phyloP scores from a whole-genome alignment of 257 asterid genomes.

The Solanum sitiens region DNA sequence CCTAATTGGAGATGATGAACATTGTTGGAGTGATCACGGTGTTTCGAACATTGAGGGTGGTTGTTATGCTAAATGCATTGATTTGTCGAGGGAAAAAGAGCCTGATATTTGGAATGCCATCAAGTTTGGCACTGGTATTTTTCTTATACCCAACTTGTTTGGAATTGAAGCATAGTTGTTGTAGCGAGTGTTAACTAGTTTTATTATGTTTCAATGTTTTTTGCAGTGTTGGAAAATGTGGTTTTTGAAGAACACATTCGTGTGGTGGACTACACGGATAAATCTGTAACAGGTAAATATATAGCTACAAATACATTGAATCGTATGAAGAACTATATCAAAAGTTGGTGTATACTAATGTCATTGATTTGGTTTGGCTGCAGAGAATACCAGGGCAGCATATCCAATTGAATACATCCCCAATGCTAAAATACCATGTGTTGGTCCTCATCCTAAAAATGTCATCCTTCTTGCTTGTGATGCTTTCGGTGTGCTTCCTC shows the following conservation, averaged over 20 bases:
- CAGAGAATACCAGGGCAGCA: conserved; percentile 94
- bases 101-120: conserved; percentile 98
- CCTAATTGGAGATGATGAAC: conserved; percentile 92
- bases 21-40: conserved; percentile 89
- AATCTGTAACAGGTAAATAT: conserved; percentile 75
- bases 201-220: neutral
- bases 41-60: conserved; percentile 96
- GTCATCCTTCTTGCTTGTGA: conserved; percentile 88
- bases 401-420: conserved; percentile 91
- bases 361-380: neutral
- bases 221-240: conserved; percentile 74
- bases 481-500: conserved; percentile 96
- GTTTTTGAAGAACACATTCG: conserved; percentile 89
- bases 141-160: neutral
- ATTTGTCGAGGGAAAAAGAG: conserved; percentile 71
- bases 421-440: conserved; percentile 82
- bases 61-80: conserved; percentile 91
- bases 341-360: neutral
- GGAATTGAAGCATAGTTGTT: neutral
- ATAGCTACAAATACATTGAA: neutral
- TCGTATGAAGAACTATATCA: neutral
- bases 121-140: conserved; percentile 79
- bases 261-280: conserved; percentile 73
- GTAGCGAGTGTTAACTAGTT: neutral
- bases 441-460: conserved; percentile 92